Evolutionary conservation across 257 asterid species (phyloP), one percentile per base, ranked within the genome.

Genomic region (Pogostemon cablin): DNA sequence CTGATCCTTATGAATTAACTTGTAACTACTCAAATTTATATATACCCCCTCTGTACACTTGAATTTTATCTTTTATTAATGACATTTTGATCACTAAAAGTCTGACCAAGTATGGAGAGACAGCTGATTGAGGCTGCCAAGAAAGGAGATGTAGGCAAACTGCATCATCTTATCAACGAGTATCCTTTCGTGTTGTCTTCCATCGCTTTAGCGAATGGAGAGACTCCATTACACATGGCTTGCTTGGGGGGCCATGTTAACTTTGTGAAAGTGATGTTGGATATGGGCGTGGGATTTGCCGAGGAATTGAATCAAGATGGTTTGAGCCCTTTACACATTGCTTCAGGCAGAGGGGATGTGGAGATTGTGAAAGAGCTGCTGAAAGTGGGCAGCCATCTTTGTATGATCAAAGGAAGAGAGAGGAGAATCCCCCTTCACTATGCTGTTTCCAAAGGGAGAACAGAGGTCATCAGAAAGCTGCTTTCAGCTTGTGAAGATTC

Each of bases 371-470:
- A 44, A 7, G 76, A 81, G 76, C 42, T 84, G 0, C 39, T 84
- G 69, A 56, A n/a, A 46, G n/a, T 69, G 4, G 81, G 79, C 25
- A 2, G 5, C 20, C 65, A 71, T 59, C 69, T 84, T 4, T 84
- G 83, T 37, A n/a, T 79, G 12, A 32, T 70, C 4, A 74, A 77
- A 62, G 85, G 88, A 0, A 81, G 40, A 39, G 81, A 79, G 5
- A 71, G 60, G 46, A 77, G 80, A 69, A 65, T 79, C 40, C 85
- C 88, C 0, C 81, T 84, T 49, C 88, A 84, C 7, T 77, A 9
- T 66, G 86, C 86, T 6, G 80, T 62, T 32, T 64, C 47, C 20
- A 77, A 69, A 61, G 89, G 85, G 4, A 67, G 81, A 72, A 37
- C 50, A 4, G 20, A 42, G 6, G 81, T 79, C 41, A 62, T 84